Evolutionary conservation across 208 protist species (phyloP).

Genomic region (Trypanosoma grayi): DNA sequence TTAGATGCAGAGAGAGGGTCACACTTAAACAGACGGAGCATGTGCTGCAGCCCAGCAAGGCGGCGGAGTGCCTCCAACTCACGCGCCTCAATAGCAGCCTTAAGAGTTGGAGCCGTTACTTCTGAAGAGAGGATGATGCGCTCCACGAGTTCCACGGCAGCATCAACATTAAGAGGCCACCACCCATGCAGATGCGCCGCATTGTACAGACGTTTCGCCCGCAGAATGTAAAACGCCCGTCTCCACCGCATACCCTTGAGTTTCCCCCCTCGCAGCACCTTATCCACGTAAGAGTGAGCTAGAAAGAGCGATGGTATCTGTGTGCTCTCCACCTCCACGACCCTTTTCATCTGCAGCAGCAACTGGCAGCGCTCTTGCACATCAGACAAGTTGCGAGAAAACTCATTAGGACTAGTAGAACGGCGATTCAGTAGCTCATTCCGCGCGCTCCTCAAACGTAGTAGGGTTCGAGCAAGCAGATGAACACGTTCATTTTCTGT

Average conservation of each 20-base stretch:
- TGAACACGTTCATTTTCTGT: constrained; percentile 6
- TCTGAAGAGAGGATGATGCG: constrained; percentile 25
- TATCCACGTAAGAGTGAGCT: constrained; percentile 10
- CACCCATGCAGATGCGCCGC: constrained; percentile 12
- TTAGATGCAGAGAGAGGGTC: constrained; percentile 17
- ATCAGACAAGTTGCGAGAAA: constrained; percentile 8
- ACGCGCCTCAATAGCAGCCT: constrained; percentile 24
- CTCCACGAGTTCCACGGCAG: constrained; percentile 25
- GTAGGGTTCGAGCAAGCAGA: constrained; percentile 14
- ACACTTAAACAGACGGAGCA: constrained; percentile 28
- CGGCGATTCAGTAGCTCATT: constrained; percentile 27
- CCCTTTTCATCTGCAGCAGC: constrained; percentile 15
- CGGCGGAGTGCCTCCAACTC: constrained; percentile 36
- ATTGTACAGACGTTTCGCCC: constrained; percentile 25
- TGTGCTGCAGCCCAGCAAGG: constrained; percentile 35
- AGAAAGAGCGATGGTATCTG: constrained; percentile 18
- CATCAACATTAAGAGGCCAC: constrained; percentile 16
- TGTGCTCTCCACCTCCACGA: constrained; percentile 1
- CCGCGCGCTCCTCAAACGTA: constrained; percentile 14
- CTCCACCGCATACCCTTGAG: constrained; percentile 10
- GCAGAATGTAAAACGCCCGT: constrained; percentile 9
- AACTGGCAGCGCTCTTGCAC: constrained; percentile 19
- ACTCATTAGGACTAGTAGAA: constrained; percentile 19
- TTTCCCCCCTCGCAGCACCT: not conserved
- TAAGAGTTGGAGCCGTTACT: constrained; percentile 23